Percentiles rank a stretch among this genome's conserved stretches.
Evolutionary conservation across 1,284 basidiomycete genomes (phyloP).

Genomic region (Hortiboletus rubellus): DNA sequence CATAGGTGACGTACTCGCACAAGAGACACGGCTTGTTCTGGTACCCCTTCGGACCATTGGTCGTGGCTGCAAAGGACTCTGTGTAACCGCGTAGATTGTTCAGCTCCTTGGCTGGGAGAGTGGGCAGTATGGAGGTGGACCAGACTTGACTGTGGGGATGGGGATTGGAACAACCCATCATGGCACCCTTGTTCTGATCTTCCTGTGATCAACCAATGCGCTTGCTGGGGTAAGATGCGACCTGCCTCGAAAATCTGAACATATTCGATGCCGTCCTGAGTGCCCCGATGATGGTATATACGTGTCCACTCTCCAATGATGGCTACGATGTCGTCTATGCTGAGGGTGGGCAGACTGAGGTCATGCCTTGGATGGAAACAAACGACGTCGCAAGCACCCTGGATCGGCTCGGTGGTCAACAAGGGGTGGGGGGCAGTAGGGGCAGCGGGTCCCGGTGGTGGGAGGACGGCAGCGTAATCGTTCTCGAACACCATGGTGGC

Average conservation of each 20-base stretch:
- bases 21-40: slow-evolving; percentile 72
- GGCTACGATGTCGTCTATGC: slow-evolving; percentile 58
- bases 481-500: slow-evolving; percentile 79
- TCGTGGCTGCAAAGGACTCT: slow-evolving; percentile 35
- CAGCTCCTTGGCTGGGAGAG: slow-evolving; percentile 68
- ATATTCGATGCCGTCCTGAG: slow-evolving; percentile 68
- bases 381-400: slow-evolving; percentile 88
- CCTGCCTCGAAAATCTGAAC: slow-evolving; percentile 88
- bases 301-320: slow-evolving; percentile 79
- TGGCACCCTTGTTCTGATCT: slow-evolving; percentile 84
- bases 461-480: slow-evolving; percentile 83
- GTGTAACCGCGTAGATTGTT: slow-evolving; percentile 60
- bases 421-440: slow-evolving; percentile 59
- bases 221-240: background rate
- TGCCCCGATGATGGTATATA: slow-evolving; percentile 65
- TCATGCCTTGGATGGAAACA: slow-evolving; percentile 91
- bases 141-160: slow-evolving; percentile 96
- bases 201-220: background rate
- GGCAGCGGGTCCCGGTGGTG: slow-evolving; percentile 51
- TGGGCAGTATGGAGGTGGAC: slow-evolving; percentile 77
- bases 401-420: slow-evolving; percentile 68
- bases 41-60: slow-evolving; percentile 57
- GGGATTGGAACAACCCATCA: slow-evolving; percentile 97
- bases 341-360: slow-evolving; percentile 81
- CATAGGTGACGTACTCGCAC: slow-evolving; percentile 81